Evolutionary conservation across 805 yeast genomes (phyloP).

Genomic region (Nakazawaea ernobii): DNA sequence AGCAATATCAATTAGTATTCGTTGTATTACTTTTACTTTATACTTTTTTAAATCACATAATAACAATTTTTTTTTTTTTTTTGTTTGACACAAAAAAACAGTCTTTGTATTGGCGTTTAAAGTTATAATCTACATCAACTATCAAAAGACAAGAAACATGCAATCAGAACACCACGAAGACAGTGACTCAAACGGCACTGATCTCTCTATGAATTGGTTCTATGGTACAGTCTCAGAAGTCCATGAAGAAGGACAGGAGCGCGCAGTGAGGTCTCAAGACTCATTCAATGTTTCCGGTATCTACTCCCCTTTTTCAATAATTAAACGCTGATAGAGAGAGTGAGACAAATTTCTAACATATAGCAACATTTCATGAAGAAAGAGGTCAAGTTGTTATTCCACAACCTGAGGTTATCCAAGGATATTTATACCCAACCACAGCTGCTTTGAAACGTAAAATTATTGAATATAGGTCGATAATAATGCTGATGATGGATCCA

Average conservation of each 20-base stretch:
- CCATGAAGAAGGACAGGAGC: constrained; percentile 6
- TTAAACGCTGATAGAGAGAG: neutral
- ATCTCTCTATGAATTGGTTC: constrained; percentile 29
- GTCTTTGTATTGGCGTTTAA: too few species aligned
- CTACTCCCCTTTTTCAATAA: neutral
- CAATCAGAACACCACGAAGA: neutral
- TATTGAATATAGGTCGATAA: constrained; percentile 23
- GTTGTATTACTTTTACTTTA: too few species aligned
- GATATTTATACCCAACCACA: constrained; percentile 30
- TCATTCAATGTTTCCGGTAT: constrained; percentile 21
- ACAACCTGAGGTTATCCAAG: constrained; percentile 39
- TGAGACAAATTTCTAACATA: neutral
- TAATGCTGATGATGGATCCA: constrained; percentile 17
- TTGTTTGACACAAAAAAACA: too few species aligned
- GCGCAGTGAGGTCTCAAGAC: constrained; percentile 13
- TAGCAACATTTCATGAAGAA: constrained; percentile 20
- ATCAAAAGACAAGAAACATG: neutral
- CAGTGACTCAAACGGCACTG: constrained; percentile 13
- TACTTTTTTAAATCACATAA: too few species aligned
- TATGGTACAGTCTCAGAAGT: constrained; percentile 18
- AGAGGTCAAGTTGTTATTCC: constrained; percentile 32
- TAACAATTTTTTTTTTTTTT: too few species aligned
- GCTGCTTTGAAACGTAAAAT: constrained; percentile 24
- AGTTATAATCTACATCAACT: too few species aligned
- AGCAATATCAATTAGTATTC: too few species aligned